Percentiles rank a stretch among this genome's conserved stretches.
phyloP scores from a whole-genome alignment of 208 protist genomes.

The Leishmania turanica region DNA sequence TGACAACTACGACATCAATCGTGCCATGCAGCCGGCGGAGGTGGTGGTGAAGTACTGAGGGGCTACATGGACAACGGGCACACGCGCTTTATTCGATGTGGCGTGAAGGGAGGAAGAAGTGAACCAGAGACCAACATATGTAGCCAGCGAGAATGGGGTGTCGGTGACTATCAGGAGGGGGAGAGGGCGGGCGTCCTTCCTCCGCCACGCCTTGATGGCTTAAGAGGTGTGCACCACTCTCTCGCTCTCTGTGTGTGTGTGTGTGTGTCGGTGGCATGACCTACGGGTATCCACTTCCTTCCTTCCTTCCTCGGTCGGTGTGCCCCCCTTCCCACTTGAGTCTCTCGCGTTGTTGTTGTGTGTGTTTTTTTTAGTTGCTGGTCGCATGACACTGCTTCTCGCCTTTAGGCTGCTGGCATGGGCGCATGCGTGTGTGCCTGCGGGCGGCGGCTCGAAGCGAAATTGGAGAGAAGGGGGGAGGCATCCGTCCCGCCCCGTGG shows the following conservation, averaged over 20 bases:
- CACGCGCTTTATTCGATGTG: neutral
- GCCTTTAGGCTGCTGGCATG: neutral
- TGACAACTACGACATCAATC: constrained; percentile 36
- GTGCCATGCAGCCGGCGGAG: constrained; percentile 48
- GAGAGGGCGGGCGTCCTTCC: neutral
- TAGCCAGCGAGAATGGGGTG: neutral
- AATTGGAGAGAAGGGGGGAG: neutral
- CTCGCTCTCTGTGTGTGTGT: too few relatives aligned
- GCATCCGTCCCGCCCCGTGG: neutral
- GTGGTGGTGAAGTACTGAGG: constrained; percentile 38
- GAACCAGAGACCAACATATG: neutral
- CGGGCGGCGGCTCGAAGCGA: neutral
- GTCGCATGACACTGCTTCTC: neutral
- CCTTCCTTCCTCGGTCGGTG: neutral
- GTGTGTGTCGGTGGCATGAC: too few relatives aligned
- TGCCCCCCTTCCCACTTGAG: too few relatives aligned
- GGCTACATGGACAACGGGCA: neutral
- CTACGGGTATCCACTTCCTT: neutral
- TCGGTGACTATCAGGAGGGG: neutral
- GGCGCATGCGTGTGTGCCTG: neutral
- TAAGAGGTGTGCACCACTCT: neutral
- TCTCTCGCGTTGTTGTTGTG: neutral
- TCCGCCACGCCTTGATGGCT: neutral
- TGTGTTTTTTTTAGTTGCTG: neutral
- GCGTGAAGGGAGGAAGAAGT: neutral